Conservation (phyloP, 2,329 filamentous ascomycete species). For the Trichophyton mentagrophytes region DNA sequence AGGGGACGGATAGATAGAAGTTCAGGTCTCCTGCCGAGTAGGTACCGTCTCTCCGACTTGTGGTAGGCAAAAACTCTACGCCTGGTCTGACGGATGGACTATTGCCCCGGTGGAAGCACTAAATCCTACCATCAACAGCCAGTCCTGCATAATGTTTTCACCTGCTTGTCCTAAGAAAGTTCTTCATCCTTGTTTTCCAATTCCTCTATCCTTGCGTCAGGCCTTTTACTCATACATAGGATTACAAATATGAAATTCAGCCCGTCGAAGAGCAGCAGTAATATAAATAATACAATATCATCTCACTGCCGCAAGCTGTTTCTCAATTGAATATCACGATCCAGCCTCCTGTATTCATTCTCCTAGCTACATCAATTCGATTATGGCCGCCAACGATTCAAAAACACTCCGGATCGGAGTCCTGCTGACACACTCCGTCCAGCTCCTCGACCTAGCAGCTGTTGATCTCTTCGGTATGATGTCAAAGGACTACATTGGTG, state of each 20-base stretch:
- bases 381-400: neutral
- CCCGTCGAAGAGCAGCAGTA: neutral
- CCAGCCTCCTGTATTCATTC: no score
- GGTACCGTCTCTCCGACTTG: neutral
- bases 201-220: neutral
- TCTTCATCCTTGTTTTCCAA: neutral
- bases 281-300: neutral
- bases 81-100: neutral
- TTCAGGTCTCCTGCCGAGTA: neutral
- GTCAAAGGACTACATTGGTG: conserved; percentile 19
- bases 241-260: neutral
- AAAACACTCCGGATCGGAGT: conserved; percentile 23
- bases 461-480: conserved; percentile 31
- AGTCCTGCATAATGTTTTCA: neutral
- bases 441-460: conserved; percentile 29
- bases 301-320: neutral
- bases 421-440: conserved; percentile 24
- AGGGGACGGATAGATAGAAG: neutral
- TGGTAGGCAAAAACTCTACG: no score
- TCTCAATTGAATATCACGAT: neutral
- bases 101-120: neutral
- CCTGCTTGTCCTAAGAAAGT: neutral
- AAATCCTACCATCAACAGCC: neutral
- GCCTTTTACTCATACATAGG: neutral
- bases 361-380: neutral